Evolutionary conservation across 176 grass and related monocot species (phyloP).

Genomic region (Cymbopogon citratus): DNA sequence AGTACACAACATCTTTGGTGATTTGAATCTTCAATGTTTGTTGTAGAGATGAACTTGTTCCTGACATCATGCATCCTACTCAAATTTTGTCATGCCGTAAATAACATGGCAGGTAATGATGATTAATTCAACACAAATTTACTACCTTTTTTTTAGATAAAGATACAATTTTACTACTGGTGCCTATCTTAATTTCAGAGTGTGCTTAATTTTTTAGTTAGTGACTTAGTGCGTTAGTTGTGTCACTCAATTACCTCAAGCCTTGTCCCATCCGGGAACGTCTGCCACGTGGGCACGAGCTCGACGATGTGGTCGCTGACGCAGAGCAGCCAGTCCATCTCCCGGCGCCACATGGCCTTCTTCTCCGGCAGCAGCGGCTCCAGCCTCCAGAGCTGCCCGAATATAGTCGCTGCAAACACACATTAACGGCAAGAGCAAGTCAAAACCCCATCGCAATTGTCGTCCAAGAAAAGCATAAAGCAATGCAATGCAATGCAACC

Average conservation of each 20-base stretch:
- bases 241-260: slow-evolving; percentile 49
- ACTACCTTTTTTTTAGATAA: not conserved
- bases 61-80: not conserved
- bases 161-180: not conserved
- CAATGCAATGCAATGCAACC: not conserved
- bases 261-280: slow-evolving; percentile 76
- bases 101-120: not conserved
- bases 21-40: no score
- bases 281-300: slow-evolving; percentile 86
- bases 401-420: slow-evolving; percentile 61
- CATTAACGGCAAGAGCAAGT: not conserved
- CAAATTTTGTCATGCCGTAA: not conserved
- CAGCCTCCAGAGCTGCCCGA: slow-evolving; percentile 90
- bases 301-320: slow-evolving; percentile 92
- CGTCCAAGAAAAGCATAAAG: not conserved
- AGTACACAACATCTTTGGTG: no score
- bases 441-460: not conserved
- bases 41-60: not conserved
- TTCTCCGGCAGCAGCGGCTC: slow-evolving; percentile 83
- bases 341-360: slow-evolving; percentile 87
- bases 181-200: not conserved
- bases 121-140: not conserved
- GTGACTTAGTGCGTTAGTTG: not conserved
- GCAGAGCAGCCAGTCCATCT: slow-evolving; percentile 94
- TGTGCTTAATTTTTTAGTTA: not conserved